phyloP scores from a whole-genome alignment of 2,329 filamentous ascomycete genomes.

The Furcasterigmium furcatum region DNA sequence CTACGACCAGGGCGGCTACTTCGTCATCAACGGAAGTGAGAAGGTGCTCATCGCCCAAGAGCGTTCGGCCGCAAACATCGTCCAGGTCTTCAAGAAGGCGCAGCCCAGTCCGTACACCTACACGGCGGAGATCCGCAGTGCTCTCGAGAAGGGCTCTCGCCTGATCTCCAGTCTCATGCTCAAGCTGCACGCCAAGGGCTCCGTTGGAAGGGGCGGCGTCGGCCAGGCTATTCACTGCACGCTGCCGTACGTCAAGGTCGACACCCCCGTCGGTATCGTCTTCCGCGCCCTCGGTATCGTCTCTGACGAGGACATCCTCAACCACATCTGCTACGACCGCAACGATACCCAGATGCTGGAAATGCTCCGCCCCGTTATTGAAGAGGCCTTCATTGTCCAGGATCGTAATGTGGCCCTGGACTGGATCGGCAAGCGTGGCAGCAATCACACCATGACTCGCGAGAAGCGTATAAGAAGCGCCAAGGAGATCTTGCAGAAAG shows the following conservation, averaged over 20 bases:
- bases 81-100: slow-evolving; percentile 98
- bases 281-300: slow-evolving; percentile 95
- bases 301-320: slow-evolving; percentile 95
- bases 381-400: slow-evolving; percentile 95
- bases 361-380: slow-evolving; percentile 94
- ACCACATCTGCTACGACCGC: slow-evolving; percentile 94
- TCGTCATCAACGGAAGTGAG: slow-evolving; percentile 98
- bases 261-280: slow-evolving; percentile 91
- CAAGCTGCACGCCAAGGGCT: slow-evolving; percentile 85
- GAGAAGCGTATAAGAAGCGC: slow-evolving; percentile 92
- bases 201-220: slow-evolving; percentile 73
- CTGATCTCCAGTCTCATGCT: slow-evolving; percentile 91
- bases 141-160: slow-evolving; percentile 91
- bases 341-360: slow-evolving; percentile 97
- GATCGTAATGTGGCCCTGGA: slow-evolving; percentile 92
- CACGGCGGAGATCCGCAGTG: slow-evolving; percentile 93
- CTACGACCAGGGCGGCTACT: slow-evolving; percentile 97
- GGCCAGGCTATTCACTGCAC: slow-evolving; percentile 88
- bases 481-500: slow-evolving; percentile 93
- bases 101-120: slow-evolving; percentile 89
- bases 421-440: slow-evolving; percentile 91
- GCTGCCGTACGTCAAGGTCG: slow-evolving; percentile 88
- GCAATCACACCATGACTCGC: slow-evolving; percentile 55
- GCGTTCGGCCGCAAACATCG: slow-evolving; percentile 95
- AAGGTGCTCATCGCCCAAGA: slow-evolving; percentile 98